Evolutionary conservation across 148 eudicot genomes (phyloP), one percentile per base, ranked within the genome.

Genomic region (Rhododendron williamsianum): DNA sequence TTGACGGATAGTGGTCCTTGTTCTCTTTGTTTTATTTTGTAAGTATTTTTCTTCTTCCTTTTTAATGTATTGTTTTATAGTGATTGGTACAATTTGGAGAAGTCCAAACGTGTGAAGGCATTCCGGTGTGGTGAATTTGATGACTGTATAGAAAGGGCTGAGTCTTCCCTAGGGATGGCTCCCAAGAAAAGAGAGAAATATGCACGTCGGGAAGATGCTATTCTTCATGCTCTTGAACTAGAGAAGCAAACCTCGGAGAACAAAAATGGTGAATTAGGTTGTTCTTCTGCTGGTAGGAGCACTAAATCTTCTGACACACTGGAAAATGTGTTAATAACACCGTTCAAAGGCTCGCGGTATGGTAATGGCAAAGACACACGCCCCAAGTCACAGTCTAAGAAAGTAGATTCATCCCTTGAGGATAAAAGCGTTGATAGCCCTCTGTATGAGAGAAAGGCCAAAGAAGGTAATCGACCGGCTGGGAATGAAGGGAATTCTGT

Each of bases 51-150:
- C n/a, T 9, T 36, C 38, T 73, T 41, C 27, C 25, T 63, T 63
- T 78, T 16, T 36, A 69, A 36, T 83, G 78, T 69, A 81, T n/a
- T 90, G 67, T 81, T 78, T 80, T 88, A 72, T 79, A 97, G 99
- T 90, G 99, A 97, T 82, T 97, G 98, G 99, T 97, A 97, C 93
- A 95, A 97, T 87, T 91, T 97, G 86, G 99, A 95, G 90, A 97
- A 97, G 86, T 97, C 98, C 69, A 97, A 95, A 93, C 98, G 98
- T 84, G 99, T 97, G 65, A 97, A 97, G 89, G 90, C 99, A 80
- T 97, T 97, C 85, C 91, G 99, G 73, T 97, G 99, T 91, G 99
- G 99, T 52, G 99, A 95, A 84, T 97, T 97, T 89, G 93, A 95
- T 89, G 98, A 93, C 73, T 97, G 98, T 84, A 97, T 97, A 86